Evolutionary conservation across 148 eudicot species (phyloP), one percentile per base, ranked within the genome.

Genomic region (Salicornia ramosissima): DNA sequence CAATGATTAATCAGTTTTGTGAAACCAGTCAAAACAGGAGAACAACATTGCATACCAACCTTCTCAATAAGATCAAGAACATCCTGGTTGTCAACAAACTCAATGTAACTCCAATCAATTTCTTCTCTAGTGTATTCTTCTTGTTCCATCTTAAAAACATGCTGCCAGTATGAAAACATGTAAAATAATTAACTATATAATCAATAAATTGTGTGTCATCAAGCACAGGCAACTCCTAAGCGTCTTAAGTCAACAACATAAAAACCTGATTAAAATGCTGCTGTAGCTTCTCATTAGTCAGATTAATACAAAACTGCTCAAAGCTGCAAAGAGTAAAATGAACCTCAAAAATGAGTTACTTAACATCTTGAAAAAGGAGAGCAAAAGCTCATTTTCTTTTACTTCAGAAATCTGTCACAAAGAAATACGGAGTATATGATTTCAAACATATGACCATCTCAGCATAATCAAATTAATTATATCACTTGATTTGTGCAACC

Each of bases 121-220:
- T 90, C 96, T 84, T 94, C 99, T 75, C 80, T 91, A n/a, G 89
- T 87, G 81, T 94, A 94, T 64, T 94, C 97, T 83, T 94, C 99
- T 84, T 94, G 99, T 80, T 94, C 99, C 99, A 94, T 89, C 80
- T 94, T 94, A 75, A 94, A 94, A 75, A 94, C 99, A 82, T 94
- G 99, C 99, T 94, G 87, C 68, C 71, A 77, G 30, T 69, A 71
- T 61, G 53, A 67, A 6, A 21, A 47, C 46, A n/a, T 1, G 26
- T 10, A 60, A 54, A 54, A 69, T 59, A 52, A 46, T 28, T 3
- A 36, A 59, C 45, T 54, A 57, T 10, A 24, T 51, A 13, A 26
- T 30, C 24, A 63, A 3, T 42, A 50, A 55, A 24, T 3, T 42
- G 24, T 25, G 46, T 54, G 47, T 34, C 58, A 53, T 8, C 28